Conservation (phyloP, 176 grass and related monocot genomes). For the Aegilops tauschii region DNA sequence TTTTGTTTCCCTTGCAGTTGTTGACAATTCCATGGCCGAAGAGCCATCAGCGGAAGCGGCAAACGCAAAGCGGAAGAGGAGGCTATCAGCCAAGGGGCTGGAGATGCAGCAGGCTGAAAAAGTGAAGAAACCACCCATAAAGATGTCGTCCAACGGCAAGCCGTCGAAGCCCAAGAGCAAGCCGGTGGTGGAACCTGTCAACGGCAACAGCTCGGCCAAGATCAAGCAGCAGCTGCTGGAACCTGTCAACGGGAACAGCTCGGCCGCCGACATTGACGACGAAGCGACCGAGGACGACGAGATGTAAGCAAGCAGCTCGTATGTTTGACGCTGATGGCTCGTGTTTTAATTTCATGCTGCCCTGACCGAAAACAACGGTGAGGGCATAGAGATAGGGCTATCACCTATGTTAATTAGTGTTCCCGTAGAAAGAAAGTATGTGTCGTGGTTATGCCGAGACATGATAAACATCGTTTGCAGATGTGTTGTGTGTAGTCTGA, state of each 20-base stretch:
- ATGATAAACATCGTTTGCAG: neutral
- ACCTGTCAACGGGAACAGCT: slow-evolving; percentile 48
- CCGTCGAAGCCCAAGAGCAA: slow-evolving; percentile 54
- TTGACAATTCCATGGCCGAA: slow-evolving; percentile 80
- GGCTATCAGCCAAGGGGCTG: slow-evolving; percentile 79
- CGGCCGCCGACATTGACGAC: slow-evolving; percentile 56
- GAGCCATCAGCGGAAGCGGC: slow-evolving; percentile 41
- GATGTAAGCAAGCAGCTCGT: slow-evolving; percentile 8
- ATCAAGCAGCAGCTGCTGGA: slow-evolving; percentile 11
- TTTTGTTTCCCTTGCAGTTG: slow-evolving; percentile 43
- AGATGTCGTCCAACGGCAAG: slow-evolving; percentile 60
- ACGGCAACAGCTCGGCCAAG: slow-evolving; percentile 48
- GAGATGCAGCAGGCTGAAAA: slow-evolving; percentile 91
- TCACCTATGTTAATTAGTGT: neutral
- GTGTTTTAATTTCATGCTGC: neutral
- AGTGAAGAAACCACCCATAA: slow-evolving; percentile 52
- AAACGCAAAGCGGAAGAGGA: slow-evolving; percentile 72
- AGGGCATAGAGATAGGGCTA: neutral
- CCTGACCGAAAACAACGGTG: neutral
- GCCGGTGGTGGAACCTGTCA: slow-evolving; percentile 16
- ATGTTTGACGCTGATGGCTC: neutral
- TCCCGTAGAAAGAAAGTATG: neutral
- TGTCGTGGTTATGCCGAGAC: slow-evolving; percentile 3
- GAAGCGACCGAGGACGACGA: slow-evolving; percentile 72
- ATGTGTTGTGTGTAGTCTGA: slow-evolving; percentile 16